Conservation (phyloP, 2,329 filamentous ascomycete species). For the Hypoxylon sp. region DNA sequence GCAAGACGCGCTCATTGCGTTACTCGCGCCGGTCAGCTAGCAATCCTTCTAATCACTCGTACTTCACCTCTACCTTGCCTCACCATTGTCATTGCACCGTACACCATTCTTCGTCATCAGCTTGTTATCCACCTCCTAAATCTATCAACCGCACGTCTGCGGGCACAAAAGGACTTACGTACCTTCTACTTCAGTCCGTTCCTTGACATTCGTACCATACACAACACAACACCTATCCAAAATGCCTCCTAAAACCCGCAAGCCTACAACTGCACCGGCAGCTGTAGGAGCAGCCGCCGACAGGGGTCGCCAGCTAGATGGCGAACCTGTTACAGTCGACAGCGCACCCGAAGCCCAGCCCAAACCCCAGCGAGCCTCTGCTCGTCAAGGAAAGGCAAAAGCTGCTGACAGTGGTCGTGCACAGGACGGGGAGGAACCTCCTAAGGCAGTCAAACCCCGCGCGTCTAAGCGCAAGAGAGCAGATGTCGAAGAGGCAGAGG, state of each 20-base stretch:
- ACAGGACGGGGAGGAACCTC: not conserved
- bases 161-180: slow-evolving; percentile 3
- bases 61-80: not conserved
- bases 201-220: not conserved
- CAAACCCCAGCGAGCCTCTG: not conserved
- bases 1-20: slow-evolving; percentile 26
- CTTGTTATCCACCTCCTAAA: not conserved
- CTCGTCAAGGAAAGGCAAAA: not conserved
- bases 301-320: not conserved
- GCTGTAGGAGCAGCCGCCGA: slow-evolving; percentile 13
- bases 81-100: not conserved
- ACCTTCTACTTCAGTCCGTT: not conserved
- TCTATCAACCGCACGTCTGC: slow-evolving; percentile 1
- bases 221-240: slow-evolving; percentile 21
- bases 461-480: slow-evolving; percentile 39
- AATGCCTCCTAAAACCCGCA: slow-evolving; percentile 39
- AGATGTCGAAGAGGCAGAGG: slow-evolving; percentile 15
- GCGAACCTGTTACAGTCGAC: not conserved
- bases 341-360: not conserved
- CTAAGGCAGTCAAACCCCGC: not conserved
- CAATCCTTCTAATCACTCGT: not conserved
- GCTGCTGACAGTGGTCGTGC: not conserved
- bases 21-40: slow-evolving; percentile 2
- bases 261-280: slow-evolving; percentile 33
- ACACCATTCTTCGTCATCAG: not conserved